phyloP scores from a whole-genome alignment of 192 early-diverging fungal genomes.

The Rhizoclosmatium sp. region DNA sequence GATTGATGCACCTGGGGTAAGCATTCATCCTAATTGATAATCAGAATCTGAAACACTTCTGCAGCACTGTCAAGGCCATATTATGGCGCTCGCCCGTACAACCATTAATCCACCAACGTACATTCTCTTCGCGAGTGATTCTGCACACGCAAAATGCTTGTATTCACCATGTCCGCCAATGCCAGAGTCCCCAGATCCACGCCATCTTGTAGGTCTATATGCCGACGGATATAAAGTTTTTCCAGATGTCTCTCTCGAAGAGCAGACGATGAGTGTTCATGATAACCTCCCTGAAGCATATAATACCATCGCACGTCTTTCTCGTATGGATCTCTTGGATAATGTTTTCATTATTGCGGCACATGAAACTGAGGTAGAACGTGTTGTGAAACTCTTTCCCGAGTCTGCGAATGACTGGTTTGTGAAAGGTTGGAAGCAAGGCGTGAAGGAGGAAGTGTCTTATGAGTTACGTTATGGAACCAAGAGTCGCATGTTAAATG shows the following conservation, averaged over 20 bases:
- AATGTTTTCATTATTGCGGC: constrained; percentile 18
- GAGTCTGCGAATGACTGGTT: constrained; percentile 11
- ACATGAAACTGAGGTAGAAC: constrained; percentile 6
- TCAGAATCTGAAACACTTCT: not conserved
- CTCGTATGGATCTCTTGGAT: not conserved
- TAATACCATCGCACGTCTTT: not conserved
- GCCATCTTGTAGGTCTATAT: not conserved
- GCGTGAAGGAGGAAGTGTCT: not conserved
- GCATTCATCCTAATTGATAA: not conserved
- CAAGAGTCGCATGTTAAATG: not conserved
- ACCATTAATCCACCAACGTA: constrained; percentile 6
- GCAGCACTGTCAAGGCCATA: constrained; percentile 26
- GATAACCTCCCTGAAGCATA: constrained; percentile 5
- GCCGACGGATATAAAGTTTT: not conserved
- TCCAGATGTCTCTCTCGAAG: not conserved
- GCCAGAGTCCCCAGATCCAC: not conserved
- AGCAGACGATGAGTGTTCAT: not conserved
- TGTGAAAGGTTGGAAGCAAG: constrained; percentile 11
- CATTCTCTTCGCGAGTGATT: constrained; percentile 21
- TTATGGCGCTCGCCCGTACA: constrained; percentile 20
- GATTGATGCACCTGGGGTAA: constrained; percentile 23
- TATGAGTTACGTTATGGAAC: not conserved
- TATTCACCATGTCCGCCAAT: constrained; percentile 4
- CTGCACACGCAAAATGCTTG: constrained; percentile 20
- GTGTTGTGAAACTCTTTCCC: constrained; percentile 1